These are phyloP conservation scores for Discostella stelligera DNA, from an alignment of 352 stramenopile genomes.

Conservation along the genomic window DNA sequence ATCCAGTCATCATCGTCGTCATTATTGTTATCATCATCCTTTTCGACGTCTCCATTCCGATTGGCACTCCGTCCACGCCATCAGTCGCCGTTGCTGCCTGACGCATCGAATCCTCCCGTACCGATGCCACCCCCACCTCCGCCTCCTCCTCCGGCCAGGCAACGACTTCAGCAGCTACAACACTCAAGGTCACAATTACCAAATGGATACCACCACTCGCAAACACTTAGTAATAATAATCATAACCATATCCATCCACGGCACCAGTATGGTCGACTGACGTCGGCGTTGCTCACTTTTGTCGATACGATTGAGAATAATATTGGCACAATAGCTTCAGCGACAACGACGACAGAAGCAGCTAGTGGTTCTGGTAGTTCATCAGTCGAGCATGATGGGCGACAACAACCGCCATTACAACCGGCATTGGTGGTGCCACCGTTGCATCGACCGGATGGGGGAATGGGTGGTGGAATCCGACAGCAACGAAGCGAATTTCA, in stretches of 20 bases:
- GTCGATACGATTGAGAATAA: constrained; percentile 41
- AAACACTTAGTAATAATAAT: too few species aligned
- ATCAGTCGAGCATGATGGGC: too few species aligned
- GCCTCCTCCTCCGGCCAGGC: too few species aligned
- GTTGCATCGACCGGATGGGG: constrained; percentile 38
- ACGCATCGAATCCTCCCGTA: background rate
- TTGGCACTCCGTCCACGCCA: constrained; percentile 30
- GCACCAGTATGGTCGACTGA: background rate
- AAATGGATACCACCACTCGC: too few species aligned
- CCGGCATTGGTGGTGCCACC: too few species aligned
- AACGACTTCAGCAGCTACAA: too few species aligned
- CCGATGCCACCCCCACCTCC: too few species aligned
- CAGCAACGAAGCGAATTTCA: too few species aligned
- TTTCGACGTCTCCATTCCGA: constrained; percentile 36
- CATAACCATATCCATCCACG: background rate
- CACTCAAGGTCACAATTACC: too few species aligned
- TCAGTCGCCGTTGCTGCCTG: background rate
- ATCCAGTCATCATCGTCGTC: too few species aligned
- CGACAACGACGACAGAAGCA: background rate
- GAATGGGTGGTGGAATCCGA: constrained; percentile 23
- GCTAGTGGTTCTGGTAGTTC: background rate
- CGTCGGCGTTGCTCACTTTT: background rate
- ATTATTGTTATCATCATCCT: too few species aligned
- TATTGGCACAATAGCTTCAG: too few species aligned
- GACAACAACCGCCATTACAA: background rate